phyloP scores from a whole-genome alignment of 805 yeast species.

The Candida schatavii region DNA sequence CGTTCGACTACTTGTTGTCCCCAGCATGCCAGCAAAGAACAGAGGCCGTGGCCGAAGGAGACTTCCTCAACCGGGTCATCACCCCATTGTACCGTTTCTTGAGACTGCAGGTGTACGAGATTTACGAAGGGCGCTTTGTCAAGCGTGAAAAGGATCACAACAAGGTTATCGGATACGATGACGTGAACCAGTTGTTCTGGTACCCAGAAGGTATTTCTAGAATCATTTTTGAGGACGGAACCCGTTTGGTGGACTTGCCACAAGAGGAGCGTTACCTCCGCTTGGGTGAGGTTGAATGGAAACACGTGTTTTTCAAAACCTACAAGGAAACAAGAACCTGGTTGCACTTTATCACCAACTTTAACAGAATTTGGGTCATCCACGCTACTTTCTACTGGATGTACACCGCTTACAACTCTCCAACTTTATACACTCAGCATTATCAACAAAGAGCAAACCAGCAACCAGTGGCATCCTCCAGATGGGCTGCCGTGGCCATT shows the following conservation, averaged over 20 bases:
- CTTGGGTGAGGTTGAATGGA: slow-evolving; percentile 92
- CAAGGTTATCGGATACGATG: slow-evolving; percentile 88
- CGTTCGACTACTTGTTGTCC: slow-evolving; percentile 82
- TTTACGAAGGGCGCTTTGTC: slow-evolving; percentile 75
- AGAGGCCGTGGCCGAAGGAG: slow-evolving; percentile 86
- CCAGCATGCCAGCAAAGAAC: slow-evolving; percentile 87
- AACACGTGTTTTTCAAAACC: slow-evolving; percentile 89
- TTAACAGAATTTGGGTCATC: slow-evolving; percentile 97
- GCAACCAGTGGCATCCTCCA: slow-evolving; percentile 83
- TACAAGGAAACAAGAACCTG: slow-evolving; percentile 95
- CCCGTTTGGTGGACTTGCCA: slow-evolving; percentile 87
- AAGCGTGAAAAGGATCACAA: slow-evolving; percentile 86
- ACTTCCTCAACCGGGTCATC: slow-evolving; percentile 84
- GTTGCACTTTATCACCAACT: slow-evolving; percentile 93
- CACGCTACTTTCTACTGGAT: slow-evolving; percentile 92
- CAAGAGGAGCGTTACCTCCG: slow-evolving; percentile 84
- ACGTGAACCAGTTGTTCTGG: slow-evolving; percentile 98
- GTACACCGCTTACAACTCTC: slow-evolving; percentile 90
- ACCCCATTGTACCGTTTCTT: slow-evolving; percentile 84
- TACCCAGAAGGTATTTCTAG: slow-evolving; percentile 98
- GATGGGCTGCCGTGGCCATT: slow-evolving; percentile 90
- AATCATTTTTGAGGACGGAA: slow-evolving; percentile 87
- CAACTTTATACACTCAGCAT: slow-evolving; percentile 83
- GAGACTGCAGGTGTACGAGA: slow-evolving; percentile 79
- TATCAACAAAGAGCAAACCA: slow-evolving; percentile 81